phyloP scores from a whole-genome alignment of 495 filamentous ascomycete species.

The Rostrohypoxylon terebratum region DNA sequence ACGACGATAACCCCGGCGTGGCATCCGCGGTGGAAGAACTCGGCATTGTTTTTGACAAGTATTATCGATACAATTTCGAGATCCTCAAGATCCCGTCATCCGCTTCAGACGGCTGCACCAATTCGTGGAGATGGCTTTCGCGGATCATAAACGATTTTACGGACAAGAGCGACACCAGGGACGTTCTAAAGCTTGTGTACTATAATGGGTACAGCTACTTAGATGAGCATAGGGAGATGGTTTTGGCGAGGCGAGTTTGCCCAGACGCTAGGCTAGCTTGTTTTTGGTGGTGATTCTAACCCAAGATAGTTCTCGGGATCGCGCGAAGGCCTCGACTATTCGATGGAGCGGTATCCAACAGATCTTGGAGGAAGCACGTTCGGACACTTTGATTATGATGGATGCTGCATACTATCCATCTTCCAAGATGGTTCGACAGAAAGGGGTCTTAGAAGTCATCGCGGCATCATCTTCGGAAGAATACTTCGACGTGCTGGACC shows the following conservation, averaged over 20 bases:
- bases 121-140: slow-evolving; percentile 58
- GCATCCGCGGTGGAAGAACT: slow-evolving; percentile 54
- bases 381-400: slow-evolving; percentile 64
- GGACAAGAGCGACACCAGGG: slow-evolving; percentile 58
- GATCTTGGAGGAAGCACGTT: slow-evolving; percentile 57
- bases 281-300: slow-evolving; percentile 29
- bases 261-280: neutral
- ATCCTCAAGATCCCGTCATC: slow-evolving; percentile 57
- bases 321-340: slow-evolving; percentile 54
- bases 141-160: slow-evolving; percentile 57
- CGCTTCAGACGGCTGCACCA: slow-evolving; percentile 53
- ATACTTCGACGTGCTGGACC: slow-evolving; percentile 54
- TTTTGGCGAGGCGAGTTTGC: slow-evolving; percentile 58
- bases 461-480: slow-evolving; percentile 62
- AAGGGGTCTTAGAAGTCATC: slow-evolving; percentile 61
- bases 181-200: slow-evolving; percentile 61
- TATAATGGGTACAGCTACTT: slow-evolving; percentile 62
- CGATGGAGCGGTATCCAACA: slow-evolving; percentile 62
- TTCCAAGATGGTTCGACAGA: slow-evolving; percentile 53
- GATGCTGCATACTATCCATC: slow-evolving; percentile 62
- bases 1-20: slow-evolving; percentile 55
- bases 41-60: slow-evolving; percentile 54
- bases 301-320: slow-evolving; percentile 54
- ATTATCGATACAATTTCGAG: slow-evolving; percentile 58
- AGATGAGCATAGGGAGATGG: slow-evolving; percentile 59